phyloP scores from a whole-genome alignment of 2,329 filamentous ascomycete species.

The Thielaviopsis musarum region DNA sequence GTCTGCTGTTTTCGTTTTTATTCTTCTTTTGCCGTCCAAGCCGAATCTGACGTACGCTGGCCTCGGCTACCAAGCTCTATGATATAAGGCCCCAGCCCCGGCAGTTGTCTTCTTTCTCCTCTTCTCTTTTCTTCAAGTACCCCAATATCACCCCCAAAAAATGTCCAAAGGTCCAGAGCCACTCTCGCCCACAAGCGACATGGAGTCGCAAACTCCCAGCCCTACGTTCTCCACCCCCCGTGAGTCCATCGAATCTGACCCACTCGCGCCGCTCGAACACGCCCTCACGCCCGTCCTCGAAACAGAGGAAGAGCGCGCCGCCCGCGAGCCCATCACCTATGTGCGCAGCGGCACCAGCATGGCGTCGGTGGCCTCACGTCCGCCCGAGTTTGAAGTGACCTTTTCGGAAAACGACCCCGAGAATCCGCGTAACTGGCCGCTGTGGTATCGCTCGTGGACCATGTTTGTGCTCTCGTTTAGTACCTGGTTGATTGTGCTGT shows the following conservation, averaged over 20 bases:
- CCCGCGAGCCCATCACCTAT: conserved; percentile 29
- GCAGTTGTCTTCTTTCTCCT: too few relatives aligned
- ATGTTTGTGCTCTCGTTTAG: conserved; percentile 29
- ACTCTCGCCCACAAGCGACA: background rate
- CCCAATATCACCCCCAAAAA: background rate
- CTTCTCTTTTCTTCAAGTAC: too few relatives aligned
- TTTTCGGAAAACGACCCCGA: conserved; percentile 46
- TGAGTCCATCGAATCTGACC: conserved; percentile 13
- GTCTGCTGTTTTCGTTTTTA: too few relatives aligned
- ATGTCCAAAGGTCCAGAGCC: background rate
- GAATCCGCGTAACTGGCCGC: conserved; percentile 52
- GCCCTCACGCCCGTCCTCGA: conserved; percentile 23
- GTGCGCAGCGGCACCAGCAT: conserved; percentile 26
- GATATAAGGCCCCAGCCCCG: too few relatives aligned
- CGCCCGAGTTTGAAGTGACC: conserved; percentile 54
- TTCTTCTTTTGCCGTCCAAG: too few relatives aligned
- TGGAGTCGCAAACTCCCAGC: background rate
- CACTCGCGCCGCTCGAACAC: conserved; percentile 22
- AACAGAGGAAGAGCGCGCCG: conserved; percentile 23
- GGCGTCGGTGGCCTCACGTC: conserved; percentile 26
- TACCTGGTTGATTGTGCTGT: conserved; percentile 42
- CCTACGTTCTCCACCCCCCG: background rate
- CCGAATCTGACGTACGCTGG: too few relatives aligned
- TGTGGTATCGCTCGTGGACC: conserved; percentile 29
- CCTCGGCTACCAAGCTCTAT: too few relatives aligned